A percentile compares a stretch with the other conserved stretches of the same genome.
Evolutionary conservation across 306 rosid species (phyloP).

Genomic region (Lathyrus sativus): DNA sequence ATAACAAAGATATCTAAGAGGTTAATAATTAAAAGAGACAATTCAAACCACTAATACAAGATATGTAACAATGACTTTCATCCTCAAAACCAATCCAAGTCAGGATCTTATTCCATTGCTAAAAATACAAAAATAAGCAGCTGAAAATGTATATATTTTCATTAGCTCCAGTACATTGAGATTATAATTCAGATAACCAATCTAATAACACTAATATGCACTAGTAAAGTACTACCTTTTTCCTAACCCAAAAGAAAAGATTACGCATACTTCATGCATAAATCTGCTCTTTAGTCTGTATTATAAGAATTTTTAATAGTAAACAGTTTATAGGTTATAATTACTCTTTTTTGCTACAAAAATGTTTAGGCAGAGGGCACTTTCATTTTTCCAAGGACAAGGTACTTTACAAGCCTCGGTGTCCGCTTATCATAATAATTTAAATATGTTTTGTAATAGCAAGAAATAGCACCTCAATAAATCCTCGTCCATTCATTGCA

Average conservation of each 20-base stretch:
- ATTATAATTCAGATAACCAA: slow-evolving; percentile 21
- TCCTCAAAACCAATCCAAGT: background rate
- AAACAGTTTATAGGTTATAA: slow-evolving; percentile 1
- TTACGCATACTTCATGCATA: slow-evolving; percentile 13
- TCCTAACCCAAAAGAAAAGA: slow-evolving; percentile 13
- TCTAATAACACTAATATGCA: slow-evolving; percentile 1
- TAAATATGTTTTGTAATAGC: background rate
- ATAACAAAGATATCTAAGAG: slow-evolving; percentile 8
- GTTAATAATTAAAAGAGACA: slow-evolving; percentile 16
- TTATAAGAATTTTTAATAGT: slow-evolving; percentile 21
- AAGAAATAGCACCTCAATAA: slow-evolving; percentile 69
- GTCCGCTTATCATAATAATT: background rate
- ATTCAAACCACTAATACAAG: slow-evolving; percentile 9
- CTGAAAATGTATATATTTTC: background rate
- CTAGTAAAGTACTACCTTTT: background rate
- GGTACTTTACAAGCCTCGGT: background rate
- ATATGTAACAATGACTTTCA: too few relatives aligned
- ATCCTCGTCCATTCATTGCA: slow-evolving; percentile 72
- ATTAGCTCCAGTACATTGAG: slow-evolving; percentile 3
- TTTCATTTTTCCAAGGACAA: background rate
- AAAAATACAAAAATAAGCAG: slow-evolving; percentile 12
- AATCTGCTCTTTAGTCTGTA: slow-evolving; percentile 7
- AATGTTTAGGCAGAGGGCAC: background rate
- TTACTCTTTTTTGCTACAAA: slow-evolving; percentile 1
- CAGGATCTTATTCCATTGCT: slow-evolving; percentile 19